Evolutionary conservation across 331 rosid genomes (phyloP).

Genomic region (Acacia concinna): DNA sequence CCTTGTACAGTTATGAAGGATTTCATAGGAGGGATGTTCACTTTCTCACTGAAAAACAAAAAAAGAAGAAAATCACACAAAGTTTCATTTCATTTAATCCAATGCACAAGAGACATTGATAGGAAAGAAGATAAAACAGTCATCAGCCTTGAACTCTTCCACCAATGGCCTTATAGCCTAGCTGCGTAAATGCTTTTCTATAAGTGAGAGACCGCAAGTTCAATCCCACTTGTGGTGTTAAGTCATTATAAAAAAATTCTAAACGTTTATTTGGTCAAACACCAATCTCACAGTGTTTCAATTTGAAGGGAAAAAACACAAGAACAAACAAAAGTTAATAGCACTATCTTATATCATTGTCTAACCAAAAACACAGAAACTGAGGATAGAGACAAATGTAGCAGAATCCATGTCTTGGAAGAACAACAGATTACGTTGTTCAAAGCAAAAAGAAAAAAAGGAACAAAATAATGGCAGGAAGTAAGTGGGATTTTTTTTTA

Average conservation of each 20-base stretch:
- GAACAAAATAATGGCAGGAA: not conserved
- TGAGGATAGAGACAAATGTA: constrained; percentile 29
- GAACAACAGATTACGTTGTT: constrained; percentile 7
- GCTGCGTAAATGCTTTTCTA: not conserved
- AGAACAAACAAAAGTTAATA: not conserved
- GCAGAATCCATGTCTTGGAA: constrained; percentile 25
- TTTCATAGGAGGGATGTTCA: constrained; percentile 71
- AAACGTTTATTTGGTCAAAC: constrained; percentile 24
- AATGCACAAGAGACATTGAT: constrained; percentile 13
- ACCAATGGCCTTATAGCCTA: not conserved
- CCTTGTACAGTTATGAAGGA: constrained; percentile 89
- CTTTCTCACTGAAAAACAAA: constrained; percentile 77
- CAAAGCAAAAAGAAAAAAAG: constrained; percentile 5
- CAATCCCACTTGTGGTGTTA: not conserved
- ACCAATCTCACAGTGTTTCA: constrained; percentile 27
- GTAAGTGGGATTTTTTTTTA: not conserved
- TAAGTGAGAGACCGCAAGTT: not conserved
- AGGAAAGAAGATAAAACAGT: not conserved
- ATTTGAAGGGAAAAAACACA: constrained; percentile 33
- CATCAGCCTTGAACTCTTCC: not conserved
- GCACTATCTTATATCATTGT: not conserved
- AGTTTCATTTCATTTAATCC: not conserved
- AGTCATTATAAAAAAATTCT: not conserved
- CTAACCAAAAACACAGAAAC: not conserved
- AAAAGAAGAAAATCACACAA: not conserved